A percentile compares a stretch with the other conserved stretches of the same genome.
phyloP scores from a whole-genome alignment of 1,284 basidiomycete species.

The Boletus mariae region DNA sequence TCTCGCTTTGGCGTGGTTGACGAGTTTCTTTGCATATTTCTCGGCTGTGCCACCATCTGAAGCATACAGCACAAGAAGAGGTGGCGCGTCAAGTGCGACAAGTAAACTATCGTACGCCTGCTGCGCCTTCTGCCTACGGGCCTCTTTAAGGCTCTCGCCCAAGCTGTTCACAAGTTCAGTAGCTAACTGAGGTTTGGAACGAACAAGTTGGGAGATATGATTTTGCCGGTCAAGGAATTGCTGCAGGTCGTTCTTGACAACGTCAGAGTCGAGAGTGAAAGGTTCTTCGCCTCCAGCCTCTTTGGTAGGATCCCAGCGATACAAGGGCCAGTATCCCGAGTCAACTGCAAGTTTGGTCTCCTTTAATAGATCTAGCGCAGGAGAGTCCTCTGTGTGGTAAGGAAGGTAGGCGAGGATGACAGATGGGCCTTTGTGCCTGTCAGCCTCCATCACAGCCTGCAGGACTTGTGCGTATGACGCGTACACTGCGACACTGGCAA shows the following conservation, averaged over 20 bases:
- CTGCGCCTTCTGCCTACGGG: slow-evolving; percentile 80
- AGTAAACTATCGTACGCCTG: slow-evolving; percentile 87
- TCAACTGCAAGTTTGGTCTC: slow-evolving; percentile 98
- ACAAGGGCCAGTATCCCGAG: slow-evolving; percentile 96
- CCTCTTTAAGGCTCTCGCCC: slow-evolving; percentile 81
- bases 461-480: slow-evolving; percentile 95
- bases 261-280: slow-evolving; percentile 91
- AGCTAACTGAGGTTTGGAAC: slow-evolving; percentile 77
- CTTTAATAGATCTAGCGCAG: slow-evolving; percentile 87
- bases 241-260: slow-evolving; percentile 92
- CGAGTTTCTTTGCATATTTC: slow-evolving; percentile 91
- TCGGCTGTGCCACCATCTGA: slow-evolving; percentile 95
- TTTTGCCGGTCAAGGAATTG: slow-evolving; percentile 96
- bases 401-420: slow-evolving; percentile 95
- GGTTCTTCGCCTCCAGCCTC: slow-evolving; percentile 75
- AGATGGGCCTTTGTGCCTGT: slow-evolving; percentile 85
- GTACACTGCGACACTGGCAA: slow-evolving; percentile 93
- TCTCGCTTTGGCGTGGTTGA: slow-evolving; percentile 78
- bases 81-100: slow-evolving; percentile 84
- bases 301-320: slow-evolving; percentile 93
- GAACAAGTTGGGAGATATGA: slow-evolving; percentile 90
- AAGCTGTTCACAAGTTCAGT: slow-evolving; percentile 82
- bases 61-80: slow-evolving; percentile 85
- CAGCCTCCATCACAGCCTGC: slow-evolving; percentile 90
- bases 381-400: slow-evolving; percentile 71